Evolutionary conservation across 2,329 filamentous ascomycete genomes (phyloP), one percentile per base, ranked within the genome.

Genomic region (Botrytis galanthina): DNA sequence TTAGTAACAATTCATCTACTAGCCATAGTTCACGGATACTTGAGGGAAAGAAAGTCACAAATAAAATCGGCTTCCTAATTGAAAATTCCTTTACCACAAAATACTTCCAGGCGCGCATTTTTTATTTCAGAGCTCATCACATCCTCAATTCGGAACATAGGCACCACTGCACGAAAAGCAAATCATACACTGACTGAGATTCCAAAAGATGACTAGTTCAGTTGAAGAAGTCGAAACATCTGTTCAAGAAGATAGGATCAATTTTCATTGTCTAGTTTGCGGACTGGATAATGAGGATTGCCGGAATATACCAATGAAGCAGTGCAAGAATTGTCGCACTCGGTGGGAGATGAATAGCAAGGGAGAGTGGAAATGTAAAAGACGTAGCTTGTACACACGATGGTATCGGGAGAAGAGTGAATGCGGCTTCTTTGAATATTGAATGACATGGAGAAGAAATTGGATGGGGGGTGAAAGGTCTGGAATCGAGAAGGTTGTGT

Each of bases 21-120:
- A 16, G 12, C 0, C 35, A 18, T 16, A 5, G 14, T 1, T 18
- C 7, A 3, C 12, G 4, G 3, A 39, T 18, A 14, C 5, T 61
- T 8, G 9, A 26, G 14, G 10, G 14, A 35, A 9, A n/a, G 5
- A n/a, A 16, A 18, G 6, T n/a, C 4, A 7, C 8, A 26, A 1
- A 1, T 39, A 39, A 1, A n/a, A 39, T 4, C 2, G 5, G 12
- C 5, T 37, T 8, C 1, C 6, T 16, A 61, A 5, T 37, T 14
- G 0, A 37, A 14, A 37, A 5, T 0, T 8, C 20, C 10, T 7
- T 37, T 20, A 26, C 4, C 14, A 39, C 20, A 61, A 26, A 61
- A 7, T 10, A 26, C 7, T 37, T 16, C 3, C 12, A 37, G 35
- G 3, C 9, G 59, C 3, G 6, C 9, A 26, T 14, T 14, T 60